Conservation (phyloP, 1,284 basidiomycete genomes). For the Kwoniella shivajii region DNA sequence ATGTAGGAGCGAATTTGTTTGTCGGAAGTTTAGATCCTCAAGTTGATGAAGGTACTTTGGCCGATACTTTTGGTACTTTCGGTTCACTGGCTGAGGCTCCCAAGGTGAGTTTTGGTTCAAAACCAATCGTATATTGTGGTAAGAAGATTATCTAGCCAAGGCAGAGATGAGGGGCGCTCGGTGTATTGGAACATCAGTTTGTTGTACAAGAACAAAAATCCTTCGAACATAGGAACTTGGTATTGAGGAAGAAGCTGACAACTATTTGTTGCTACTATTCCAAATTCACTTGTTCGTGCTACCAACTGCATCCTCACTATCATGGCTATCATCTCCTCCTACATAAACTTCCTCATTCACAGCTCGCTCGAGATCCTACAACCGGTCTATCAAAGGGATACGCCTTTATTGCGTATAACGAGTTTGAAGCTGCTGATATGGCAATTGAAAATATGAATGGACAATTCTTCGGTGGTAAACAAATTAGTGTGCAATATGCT, state of each 20-base stretch:
- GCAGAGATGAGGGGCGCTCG: too few relatives aligned
- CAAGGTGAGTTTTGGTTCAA: constrained; percentile 65
- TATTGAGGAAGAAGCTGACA: neutral
- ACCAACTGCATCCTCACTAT: neutral
- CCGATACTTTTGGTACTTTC: constrained; percentile 94
- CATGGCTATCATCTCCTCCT: too few relatives aligned
- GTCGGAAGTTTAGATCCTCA: constrained; percentile 92
- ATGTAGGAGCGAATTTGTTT: constrained; percentile 96
- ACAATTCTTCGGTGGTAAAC: constrained; percentile 97
- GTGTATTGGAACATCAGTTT: too few relatives aligned
- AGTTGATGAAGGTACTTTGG: constrained; percentile 88
- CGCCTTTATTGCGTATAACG: constrained; percentile 94
- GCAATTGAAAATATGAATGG: constrained; percentile 96
- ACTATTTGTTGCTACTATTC: neutral
- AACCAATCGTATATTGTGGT: too few relatives aligned
- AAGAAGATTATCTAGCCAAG: neutral
- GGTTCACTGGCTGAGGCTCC: constrained; percentile 91
- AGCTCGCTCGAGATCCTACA: constrained; percentile 84
- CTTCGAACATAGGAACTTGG: neutral
- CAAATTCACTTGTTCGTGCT: neutral
- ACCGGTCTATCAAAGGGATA: constrained; percentile 90
- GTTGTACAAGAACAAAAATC: neutral
- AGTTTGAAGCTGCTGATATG: constrained; percentile 95
- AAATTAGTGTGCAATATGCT: constrained; percentile 93
- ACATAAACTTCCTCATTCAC: neutral